Evolutionary conservation across 1,284 basidiomycete species (phyloP), one percentile per base, ranked within the genome.

Genomic region (Chondrostereum purpureum): DNA sequence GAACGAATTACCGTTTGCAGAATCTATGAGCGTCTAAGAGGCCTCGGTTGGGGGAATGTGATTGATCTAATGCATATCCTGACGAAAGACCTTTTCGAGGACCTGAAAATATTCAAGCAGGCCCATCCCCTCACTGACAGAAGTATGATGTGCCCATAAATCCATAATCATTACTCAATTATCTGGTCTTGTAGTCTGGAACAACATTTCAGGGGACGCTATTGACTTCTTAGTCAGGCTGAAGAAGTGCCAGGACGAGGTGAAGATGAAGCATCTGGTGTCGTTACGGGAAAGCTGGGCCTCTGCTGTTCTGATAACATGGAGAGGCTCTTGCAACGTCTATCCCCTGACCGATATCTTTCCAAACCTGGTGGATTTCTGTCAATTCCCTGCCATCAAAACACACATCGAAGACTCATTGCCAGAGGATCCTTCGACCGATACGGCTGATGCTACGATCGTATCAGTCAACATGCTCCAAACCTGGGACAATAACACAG

Each of bases 31-130:
- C 14, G 27, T 20, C 22, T 43, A 8, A 12, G 27, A 3, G 42
- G 11, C 12, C 42, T 33, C 16, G 42, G 42, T 14, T 43, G 42
- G 42, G 42, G 23, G 5, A 10, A 12, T 14, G 42, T 23, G 5
- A 16, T 43, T 10, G 23, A 43, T 14, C 8, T 33, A 27, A 4
- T 4, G 14, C 27, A 14, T 16, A 20, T 14, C 11, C 13, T 2
- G 13, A 14, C 8, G 3, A 10, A 34, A 3, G 12, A 13, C 27
- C 2, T 31, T 11, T 22, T 40, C 20, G 14, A 18, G 5, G 13
- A 14, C 14, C 42, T 20, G 3, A 33, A 33, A 18, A 12, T 33
- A 5, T 22, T 43, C 23, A 8, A 33, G 12, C 10, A 12, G 19
- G 13, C 42, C 12, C 22, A 10, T 8, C 42, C 19, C 5, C 27